Evolutionary conservation across 2,329 filamentous ascomycete species (phyloP), one percentile per base, ranked within the genome.

Genomic region (Fusarium gaditjirri): DNA sequence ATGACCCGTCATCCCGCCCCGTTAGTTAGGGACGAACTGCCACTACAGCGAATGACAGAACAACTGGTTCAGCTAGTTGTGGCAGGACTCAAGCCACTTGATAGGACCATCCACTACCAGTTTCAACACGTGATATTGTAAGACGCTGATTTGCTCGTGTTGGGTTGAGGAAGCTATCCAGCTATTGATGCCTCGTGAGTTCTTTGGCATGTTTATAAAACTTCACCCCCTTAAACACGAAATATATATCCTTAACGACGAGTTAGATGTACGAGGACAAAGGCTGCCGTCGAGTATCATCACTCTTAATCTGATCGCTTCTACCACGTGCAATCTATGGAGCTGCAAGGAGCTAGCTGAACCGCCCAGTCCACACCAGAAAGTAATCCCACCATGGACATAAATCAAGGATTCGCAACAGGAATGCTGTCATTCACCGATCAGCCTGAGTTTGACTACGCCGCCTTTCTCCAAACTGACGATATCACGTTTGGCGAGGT

Each of bases 371-470:
- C 6, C 5, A 17, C 36, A 13, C 38, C 16, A 12, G 23, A 44
- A 31, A 17, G 43, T 38, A 55, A 16, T n/a, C 16, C 23, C 21
- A 65, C 19, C 43, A 81, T 82, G 80, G 78, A 81, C 54, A 60
- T 80, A 56, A 50, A 64, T n/a, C 75, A 77, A 25, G 68, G 69
- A 4, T 76, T 80, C 50, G 59, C 75, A 4, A 39, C 75, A 4
- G 77, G 70, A 38, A 74, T 81, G 38, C 72, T 83, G 31, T 64
- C 75, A 33, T 78, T 80, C 55, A 65, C 75, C 11, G 77, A 78
- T 9, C 75, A 78, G n/a, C 43, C 75, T 9, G 75, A 82, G 19
- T 83, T 84, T 49, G 83, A 84, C 74, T 84, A 84, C 47, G 76
- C 75, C 13, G 77, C 78, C 47, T 84, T 84, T 58, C 77, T 85